phyloP scores from a whole-genome alignment of 257 asterid species.

The Solanum chiquidenum region DNA sequence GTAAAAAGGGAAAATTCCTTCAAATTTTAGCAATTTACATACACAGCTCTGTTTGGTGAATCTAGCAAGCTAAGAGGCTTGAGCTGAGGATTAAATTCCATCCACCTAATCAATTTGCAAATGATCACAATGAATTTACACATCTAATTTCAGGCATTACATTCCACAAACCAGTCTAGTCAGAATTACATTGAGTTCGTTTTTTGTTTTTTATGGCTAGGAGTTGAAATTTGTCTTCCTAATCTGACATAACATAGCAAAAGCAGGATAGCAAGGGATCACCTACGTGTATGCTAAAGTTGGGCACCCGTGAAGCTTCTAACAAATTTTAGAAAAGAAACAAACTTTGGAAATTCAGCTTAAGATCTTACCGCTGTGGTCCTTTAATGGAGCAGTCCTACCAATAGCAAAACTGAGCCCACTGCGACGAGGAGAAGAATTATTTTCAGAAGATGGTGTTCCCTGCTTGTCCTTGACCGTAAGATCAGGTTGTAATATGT shows the following conservation, averaged over 20 bases:
- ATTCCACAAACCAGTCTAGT: background rate
- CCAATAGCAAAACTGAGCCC: constrained; percentile 88
- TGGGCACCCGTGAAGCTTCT: background rate
- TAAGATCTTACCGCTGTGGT: constrained; percentile 33
- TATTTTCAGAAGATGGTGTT: constrained; percentile 25
- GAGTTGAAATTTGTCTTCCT: background rate
- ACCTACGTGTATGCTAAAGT: background rate
- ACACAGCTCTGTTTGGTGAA: background rate
- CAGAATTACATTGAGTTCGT: background rate
- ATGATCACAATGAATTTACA: background rate
- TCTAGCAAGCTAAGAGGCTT: background rate
- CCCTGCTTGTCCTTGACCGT: constrained; percentile 6
- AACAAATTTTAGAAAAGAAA: background rate
- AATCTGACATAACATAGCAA: background rate
- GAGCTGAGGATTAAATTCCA: background rate
- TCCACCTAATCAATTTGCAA: background rate
- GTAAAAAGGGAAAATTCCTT: background rate
- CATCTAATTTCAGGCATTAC: background rate
- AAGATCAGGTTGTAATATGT: constrained; percentile 51
- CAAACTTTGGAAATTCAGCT: background rate
- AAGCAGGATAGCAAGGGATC: background rate
- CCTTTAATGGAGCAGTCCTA: constrained; percentile 17
- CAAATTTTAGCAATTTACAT: background rate
- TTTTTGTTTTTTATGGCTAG: background rate
- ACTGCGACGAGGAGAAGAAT: constrained; percentile 41